Percentiles rank a stretch among this genome's conserved stretches.
phyloP scores from a whole-genome alignment of 2,329 filamentous ascomycete species.

The Alternaria gansuensis region DNA sequence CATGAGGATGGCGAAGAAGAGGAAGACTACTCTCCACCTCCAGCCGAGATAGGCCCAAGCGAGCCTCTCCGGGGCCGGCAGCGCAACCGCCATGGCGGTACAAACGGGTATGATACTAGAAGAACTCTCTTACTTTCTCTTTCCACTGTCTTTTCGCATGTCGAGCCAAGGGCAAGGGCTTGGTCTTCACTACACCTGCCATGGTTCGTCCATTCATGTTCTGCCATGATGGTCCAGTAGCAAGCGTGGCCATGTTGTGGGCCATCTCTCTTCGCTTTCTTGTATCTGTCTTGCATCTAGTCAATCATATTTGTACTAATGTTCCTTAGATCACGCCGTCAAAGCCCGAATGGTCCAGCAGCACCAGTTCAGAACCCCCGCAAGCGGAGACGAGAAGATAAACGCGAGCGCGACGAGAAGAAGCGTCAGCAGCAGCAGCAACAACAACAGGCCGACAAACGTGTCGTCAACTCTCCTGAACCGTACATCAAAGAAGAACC shows the following conservation, averaged over 20 bases:
- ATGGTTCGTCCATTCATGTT: background rate
- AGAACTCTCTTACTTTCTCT: conserved; percentile 22
- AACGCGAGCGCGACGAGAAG: conserved; percentile 46
- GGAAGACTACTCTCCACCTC: conserved; percentile 58
- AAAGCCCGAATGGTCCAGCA: conserved; percentile 56
- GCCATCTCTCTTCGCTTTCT: background rate
- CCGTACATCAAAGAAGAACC: conserved; percentile 70
- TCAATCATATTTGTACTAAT: conserved; percentile 23
- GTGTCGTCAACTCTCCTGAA: conserved; percentile 51
- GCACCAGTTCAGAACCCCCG: conserved; percentile 58
- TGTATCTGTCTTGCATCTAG: background rate
- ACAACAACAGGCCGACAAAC: conserved; percentile 43
- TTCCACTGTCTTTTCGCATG: conserved; percentile 33
- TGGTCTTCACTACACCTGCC: background rate
- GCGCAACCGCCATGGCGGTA: conserved; percentile 36
- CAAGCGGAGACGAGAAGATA: conserved; percentile 62
- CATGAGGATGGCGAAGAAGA: conserved; percentile 50
- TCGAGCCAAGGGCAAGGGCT: background rate
- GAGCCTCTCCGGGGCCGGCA: conserved; percentile 40
- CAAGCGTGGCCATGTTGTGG: background rate
- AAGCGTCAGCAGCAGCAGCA: conserved; percentile 42
- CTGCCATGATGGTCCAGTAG: conserved; percentile 3
- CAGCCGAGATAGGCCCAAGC: conserved; percentile 50
- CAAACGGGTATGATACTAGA: conserved; percentile 45
- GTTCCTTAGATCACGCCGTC: conserved; percentile 46